A percentile compares a stretch with the other conserved stretches of the same genome.
phyloP scores from a whole-genome alignment of 805 yeast genomes.

The Starmerella etchellsii region DNA sequence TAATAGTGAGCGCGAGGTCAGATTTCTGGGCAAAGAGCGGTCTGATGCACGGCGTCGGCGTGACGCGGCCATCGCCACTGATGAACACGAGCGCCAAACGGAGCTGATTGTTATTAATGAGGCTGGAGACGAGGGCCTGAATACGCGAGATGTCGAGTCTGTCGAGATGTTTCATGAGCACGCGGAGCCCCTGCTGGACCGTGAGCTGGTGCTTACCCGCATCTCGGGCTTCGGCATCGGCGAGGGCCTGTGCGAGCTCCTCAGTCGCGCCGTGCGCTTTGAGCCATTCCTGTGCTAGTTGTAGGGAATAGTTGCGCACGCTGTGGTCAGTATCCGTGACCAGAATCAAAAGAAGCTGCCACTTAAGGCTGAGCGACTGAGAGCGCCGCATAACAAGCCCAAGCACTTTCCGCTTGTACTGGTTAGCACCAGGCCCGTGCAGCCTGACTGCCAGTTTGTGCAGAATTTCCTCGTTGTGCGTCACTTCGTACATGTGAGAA shows the following conservation, averaged over 20 bases:
- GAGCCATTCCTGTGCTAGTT: background rate
- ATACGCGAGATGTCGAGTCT: background rate
- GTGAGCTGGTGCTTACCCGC: background rate
- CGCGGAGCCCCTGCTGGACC: background rate
- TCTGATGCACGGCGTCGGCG: slow-evolving; percentile 1
- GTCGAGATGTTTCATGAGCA: background rate
- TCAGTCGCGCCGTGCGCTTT: background rate
- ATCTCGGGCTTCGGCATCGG: background rate
- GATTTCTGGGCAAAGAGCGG: background rate
- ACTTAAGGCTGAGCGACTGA: background rate
- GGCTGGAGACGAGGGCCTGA: background rate
- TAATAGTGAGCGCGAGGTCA: slow-evolving; percentile 2
- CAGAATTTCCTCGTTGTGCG: background rate
- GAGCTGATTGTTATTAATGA: background rate
- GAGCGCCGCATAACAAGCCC: background rate
- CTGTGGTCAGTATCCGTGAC: slow-evolving; percentile 3
- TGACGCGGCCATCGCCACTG: slow-evolving; percentile 8
- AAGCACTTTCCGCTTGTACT: slow-evolving; percentile 4
- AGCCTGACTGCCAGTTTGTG: slow-evolving; percentile 2
- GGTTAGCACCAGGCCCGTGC: slow-evolving; percentile 9
- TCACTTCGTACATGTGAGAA: background rate
- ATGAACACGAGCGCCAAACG: slow-evolving; percentile 4
- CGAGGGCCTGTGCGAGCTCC: slow-evolving; percentile 1
- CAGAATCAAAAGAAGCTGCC: slow-evolving; percentile 3
- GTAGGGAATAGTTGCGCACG: background rate